Evolutionary conservation across 345 rosid species (phyloP), one percentile per base, ranked within the genome.

Genomic region (Anacardium occidentale): DNA sequence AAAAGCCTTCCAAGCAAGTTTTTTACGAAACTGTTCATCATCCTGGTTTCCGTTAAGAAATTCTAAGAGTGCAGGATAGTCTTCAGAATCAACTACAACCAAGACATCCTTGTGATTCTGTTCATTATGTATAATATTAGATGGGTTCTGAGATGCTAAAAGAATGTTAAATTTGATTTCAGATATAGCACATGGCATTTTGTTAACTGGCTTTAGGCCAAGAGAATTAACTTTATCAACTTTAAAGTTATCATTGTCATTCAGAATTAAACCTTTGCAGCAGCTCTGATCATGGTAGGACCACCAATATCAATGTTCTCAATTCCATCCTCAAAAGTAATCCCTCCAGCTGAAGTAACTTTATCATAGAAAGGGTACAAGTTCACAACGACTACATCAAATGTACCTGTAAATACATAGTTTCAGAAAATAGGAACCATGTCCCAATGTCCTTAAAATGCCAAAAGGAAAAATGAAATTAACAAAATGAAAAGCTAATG

Each of bases 71-170:
- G 76, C 87, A 74, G 90, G 87, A 82, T 91, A 95, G 74, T 93
- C 94, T 64, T 80, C 81, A 1, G 90, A 83, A 79, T 91, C 97
- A 76, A 95, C 98, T 57, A 91, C 97, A 20, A 91, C 83, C 73
- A 92, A 83, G 75, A 91, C 98, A 66, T 95, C 99, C 83, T 83
- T 92, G 86, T 95, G 97, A 72, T 92, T 92, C 98, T 92, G 89
- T 83, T 74, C 13, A 62, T 64, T 7, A 75, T 20, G 61, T 29
- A 69, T 4, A 29, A 37, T 25, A 66, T 73, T 37, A 79, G 70
- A 22, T 29, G 54, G 60, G 65, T 67, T 61, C 18, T 32, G 47
- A 70, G 55, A 45, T 10, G 47, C 26, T 3, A 60, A 70, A 57
- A 63, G n/a, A 53, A 73, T 58, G 44, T 20, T 18, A 58, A 68